Evolutionary conservation across 176 grass and related monocot species (phyloP).

Genomic region (Poa annua): DNA sequence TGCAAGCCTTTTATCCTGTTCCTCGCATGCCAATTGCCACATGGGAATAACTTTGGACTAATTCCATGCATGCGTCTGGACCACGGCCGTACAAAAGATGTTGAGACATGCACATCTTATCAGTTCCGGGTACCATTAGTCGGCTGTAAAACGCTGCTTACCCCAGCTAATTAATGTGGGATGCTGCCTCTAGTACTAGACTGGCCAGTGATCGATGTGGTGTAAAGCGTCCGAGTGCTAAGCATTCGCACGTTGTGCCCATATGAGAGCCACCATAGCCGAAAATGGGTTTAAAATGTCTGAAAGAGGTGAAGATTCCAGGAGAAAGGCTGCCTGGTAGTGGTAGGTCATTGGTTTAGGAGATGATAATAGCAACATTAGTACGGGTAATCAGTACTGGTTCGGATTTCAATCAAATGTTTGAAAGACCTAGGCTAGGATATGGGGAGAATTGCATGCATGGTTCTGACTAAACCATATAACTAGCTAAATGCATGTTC

Average conservation of each 20-base stretch:
- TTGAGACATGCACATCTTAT: slow-evolving; percentile 25
- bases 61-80: not conserved
- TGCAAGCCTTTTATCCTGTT: slow-evolving; percentile 33
- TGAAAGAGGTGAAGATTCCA: not conserved
- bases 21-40: slow-evolving; percentile 21
- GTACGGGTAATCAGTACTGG: not conserved
- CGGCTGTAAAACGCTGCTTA: slow-evolving; percentile 42
- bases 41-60: slow-evolving; percentile 43
- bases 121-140: slow-evolving; percentile 35
- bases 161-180: slow-evolving; percentile 46
- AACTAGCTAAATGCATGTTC: no score
- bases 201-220: not conserved
- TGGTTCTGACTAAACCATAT: no score
- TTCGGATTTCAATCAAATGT: slow-evolving; percentile 46
- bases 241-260: slow-evolving; percentile 18
- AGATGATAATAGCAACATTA: slow-evolving; percentile 8
- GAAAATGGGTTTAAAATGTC: not conserved
- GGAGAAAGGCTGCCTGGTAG: not conserved
- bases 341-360: not conserved
- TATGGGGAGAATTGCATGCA: no score
- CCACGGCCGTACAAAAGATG: slow-evolving; percentile 17
- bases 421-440: no score
- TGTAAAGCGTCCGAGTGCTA: slow-evolving; percentile 44
- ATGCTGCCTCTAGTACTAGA: not conserved
- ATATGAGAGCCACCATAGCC: slow-evolving; percentile 35